Percentiles rank a stretch among this genome's conserved stretches.
phyloP scores from a whole-genome alignment of 805 yeast species.

The Metschnikowia continentalis region DNA sequence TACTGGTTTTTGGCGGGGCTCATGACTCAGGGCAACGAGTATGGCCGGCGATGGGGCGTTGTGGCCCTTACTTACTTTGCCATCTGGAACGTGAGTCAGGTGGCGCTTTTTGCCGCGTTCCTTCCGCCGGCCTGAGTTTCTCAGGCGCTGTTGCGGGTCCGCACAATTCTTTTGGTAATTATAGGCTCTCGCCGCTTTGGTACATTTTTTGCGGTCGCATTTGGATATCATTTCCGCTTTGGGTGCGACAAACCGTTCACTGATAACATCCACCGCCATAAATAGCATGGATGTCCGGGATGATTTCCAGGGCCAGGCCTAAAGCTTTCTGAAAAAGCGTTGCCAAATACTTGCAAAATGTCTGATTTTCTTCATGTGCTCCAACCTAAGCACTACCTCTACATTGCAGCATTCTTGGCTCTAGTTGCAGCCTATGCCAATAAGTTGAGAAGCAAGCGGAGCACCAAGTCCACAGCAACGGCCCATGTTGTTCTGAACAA shows the following conservation, averaged over 20 bases:
- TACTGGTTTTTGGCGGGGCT: slow-evolving; percentile 55
- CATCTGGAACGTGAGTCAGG: slow-evolving; percentile 65
- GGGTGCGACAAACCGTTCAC: slow-evolving; percentile 3
- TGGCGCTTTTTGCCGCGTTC: slow-evolving; percentile 72
- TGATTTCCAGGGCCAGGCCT: background rate
- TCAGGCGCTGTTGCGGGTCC: background rate
- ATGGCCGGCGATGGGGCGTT: slow-evolving; percentile 9
- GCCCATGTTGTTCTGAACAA: slow-evolving; percentile 28
- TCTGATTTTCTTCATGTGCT: background rate
- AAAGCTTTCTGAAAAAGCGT: background rate
- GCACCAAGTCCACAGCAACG: background rate
- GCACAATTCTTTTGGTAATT: background rate
- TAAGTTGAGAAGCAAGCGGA: background rate
- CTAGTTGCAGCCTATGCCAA: slow-evolving; percentile 7
- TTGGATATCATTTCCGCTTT: slow-evolving; percentile 2
- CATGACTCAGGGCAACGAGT: slow-evolving; percentile 31
- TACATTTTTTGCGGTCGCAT: slow-evolving; percentile 3
- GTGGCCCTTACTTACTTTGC: slow-evolving; percentile 38
- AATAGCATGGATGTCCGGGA: background rate
- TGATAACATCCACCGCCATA: slow-evolving; percentile 10
- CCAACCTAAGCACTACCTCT: slow-evolving; percentile 13
- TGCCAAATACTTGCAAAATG: background rate
- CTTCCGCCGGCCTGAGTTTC: slow-evolving; percentile 80
- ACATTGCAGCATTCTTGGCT: slow-evolving; percentile 10
- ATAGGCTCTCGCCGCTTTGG: background rate